Percentiles rank a stretch among this genome's conserved stretches.
Evolutionary conservation across 148 eudicot species (phyloP).

Genomic region (Diospyros lotus): DNA sequence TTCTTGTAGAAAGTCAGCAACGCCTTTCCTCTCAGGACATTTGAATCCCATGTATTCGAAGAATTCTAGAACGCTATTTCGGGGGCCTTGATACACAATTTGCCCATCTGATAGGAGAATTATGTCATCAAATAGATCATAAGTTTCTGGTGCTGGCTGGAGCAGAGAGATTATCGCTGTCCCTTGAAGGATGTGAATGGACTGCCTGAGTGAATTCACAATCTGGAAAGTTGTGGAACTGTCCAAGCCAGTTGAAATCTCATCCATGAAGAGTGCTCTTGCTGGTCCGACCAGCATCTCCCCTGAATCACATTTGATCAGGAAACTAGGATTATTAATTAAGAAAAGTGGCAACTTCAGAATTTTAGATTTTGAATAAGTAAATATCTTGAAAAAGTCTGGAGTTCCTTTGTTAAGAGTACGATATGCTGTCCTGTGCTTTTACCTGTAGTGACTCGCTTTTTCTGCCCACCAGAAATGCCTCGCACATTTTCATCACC

Average conservation of each 20-base stretch:
- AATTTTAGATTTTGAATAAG: not conserved
- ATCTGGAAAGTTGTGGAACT: conserved; percentile 91
- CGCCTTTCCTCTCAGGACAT: conserved; percentile 90
- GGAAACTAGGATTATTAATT: not conserved
- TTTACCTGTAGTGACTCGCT: conserved; percentile 77
- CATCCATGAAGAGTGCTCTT: conserved; percentile 85
- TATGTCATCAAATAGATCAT: conserved; percentile 77
- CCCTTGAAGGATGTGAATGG: conserved; percentile 78
- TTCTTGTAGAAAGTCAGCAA: conserved; percentile 89
- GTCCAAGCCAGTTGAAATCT: conserved; percentile 89
- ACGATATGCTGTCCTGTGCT: not conserved
- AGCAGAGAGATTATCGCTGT: conserved; percentile 78
- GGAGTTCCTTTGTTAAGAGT: not conserved
- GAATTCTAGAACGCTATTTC: conserved; percentile 73
- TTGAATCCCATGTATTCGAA: conserved; percentile 80
- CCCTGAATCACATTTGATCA: conserved; percentile 44
- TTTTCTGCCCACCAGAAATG: conserved; percentile 78
- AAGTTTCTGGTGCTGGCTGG: conserved; percentile 91
- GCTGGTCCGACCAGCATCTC: conserved; percentile 96
- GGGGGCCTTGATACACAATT: conserved; percentile 85
- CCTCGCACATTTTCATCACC: conserved; percentile 74
- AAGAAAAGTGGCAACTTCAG: no score
- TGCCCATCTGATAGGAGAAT: conserved; percentile 82
- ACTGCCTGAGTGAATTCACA: conserved; percentile 70
- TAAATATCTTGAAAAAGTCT: not conserved